Base-by-base conservation (phyloP, 495 filamentous ascomycete species). In the Penicillium subrubescens region DNA sequence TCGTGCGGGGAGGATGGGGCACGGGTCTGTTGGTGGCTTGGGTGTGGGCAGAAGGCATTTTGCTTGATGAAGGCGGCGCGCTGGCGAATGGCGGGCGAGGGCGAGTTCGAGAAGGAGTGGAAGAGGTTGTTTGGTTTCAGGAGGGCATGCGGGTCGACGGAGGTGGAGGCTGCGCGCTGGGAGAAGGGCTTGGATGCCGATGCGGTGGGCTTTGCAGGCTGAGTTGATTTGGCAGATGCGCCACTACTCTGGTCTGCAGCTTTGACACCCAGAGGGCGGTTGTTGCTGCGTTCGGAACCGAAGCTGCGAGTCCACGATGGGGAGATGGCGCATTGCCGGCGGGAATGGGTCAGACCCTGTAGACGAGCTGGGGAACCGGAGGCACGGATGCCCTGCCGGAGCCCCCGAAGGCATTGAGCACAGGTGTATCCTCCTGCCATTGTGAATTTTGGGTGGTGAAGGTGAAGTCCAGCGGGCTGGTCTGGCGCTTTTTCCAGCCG, bases 21-120 rank as follows among this genome's bases (percentile, higher is more conserved):
- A 37, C 89, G 83, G 12, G 89, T 92, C 62, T 87, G 84, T 44
- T 84, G 87, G 73, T 99, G 95, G 52, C 86, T 83, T 0, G 90
- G 92, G 67, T 99, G 95, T 12, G 95, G 92, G 71, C 95, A 99
- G 73, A 90, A 89, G 6, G 92, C 93, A 76, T 97, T 90, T 66
- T 93, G 89, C 68, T 90, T 92, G 69, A 97, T 97, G 69, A 90
- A 94, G 33, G 89, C 89, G 23, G 95, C 96, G 51, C 96, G 88
- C 60, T 85, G 82, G 67, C 94, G 87, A 46, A 99, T 97, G 15
- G 88, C 88, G 34, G 90, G 87, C 25, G 90, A 88, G 14, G 96
- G 95, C 4, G 95, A 98, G 66, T 89, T 82, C 29, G 95, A 90
- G 76, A 94, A 96, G 23, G 88, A 84, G 78, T 99, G 94, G 81